Evolutionary conservation across 2,329 filamentous ascomycete genomes (phyloP).

Genomic region (Camptophora hylomeconis): DNA sequence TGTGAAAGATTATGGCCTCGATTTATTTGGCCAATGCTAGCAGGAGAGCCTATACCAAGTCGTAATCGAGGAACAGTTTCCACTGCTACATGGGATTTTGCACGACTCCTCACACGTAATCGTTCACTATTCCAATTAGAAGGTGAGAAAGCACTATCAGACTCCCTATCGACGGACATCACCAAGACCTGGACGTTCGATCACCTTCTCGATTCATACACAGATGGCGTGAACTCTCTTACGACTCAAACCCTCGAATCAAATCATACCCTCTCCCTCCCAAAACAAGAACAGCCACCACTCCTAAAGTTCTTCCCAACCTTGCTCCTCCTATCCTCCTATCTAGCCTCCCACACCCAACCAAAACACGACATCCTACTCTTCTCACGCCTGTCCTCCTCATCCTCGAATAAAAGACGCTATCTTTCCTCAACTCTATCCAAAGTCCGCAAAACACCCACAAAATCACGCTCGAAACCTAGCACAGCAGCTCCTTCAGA

Average conservation of each 20-base stretch:
- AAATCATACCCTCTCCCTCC: slow-evolving; percentile 3
- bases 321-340: slow-evolving; percentile 33
- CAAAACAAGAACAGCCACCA: slow-evolving; percentile 13
- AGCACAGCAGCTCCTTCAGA: slow-evolving; percentile 16
- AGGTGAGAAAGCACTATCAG: slow-evolving; percentile 30
- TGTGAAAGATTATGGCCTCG: slow-evolving; percentile 69
- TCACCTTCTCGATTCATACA: slow-evolving; percentile 7
- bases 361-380: slow-evolving; percentile 35
- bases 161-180: slow-evolving; percentile 17
- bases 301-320: slow-evolving; percentile 33
- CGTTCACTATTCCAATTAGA: slow-evolving; percentile 32
- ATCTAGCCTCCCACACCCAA: slow-evolving; percentile 34
- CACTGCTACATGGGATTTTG: slow-evolving; percentile 61
- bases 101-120: slow-evolving; percentile 56
- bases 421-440: slow-evolving; percentile 14
- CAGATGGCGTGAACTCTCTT: too few relatives aligned
- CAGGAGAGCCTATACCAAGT: slow-evolving; percentile 42
- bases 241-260: slow-evolving; percentile 1
- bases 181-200: slow-evolving; percentile 13
- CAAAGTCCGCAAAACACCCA: slow-evolving; percentile 18
- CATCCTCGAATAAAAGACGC: slow-evolving; percentile 28
- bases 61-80: slow-evolving; percentile 8
- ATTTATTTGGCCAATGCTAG: slow-evolving; percentile 66
- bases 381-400: slow-evolving; percentile 36
- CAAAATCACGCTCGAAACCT: slow-evolving; percentile 28